A percentile compares a stretch with the other conserved stretches of the same genome.
Conservation (phyloP, 805 yeast genomes). For the Hanseniaspora lindneri region DNA sequence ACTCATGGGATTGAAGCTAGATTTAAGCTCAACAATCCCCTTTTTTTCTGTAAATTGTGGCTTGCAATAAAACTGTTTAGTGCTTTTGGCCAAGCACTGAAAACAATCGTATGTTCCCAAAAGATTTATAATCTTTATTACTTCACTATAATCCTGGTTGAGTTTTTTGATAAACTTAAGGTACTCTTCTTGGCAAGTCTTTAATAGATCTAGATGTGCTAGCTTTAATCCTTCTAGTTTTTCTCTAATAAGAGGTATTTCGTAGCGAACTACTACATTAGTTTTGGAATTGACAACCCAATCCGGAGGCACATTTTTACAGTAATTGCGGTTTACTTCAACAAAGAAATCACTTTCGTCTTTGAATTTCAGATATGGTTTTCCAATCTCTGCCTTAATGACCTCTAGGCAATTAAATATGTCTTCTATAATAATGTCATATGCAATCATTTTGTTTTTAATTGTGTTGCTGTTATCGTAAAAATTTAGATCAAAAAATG, state of each 20-base stretch:
- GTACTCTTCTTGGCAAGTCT: constrained; percentile 25
- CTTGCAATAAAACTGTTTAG: constrained; percentile 35
- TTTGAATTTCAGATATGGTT: constrained; percentile 49
- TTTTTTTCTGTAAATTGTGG: constrained; percentile 39
- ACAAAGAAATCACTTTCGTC: constrained; percentile 60
- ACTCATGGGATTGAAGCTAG: constrained; percentile 58
- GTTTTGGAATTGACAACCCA: constrained; percentile 74
- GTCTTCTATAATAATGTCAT: constrained; percentile 35
- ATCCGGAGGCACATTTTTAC: constrained; percentile 48
- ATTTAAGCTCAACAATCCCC: constrained; percentile 37
- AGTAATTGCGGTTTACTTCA: constrained; percentile 55
- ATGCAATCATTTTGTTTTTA: constrained; percentile 28
- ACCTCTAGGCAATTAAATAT: constrained; percentile 43
- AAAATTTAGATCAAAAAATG: constrained; percentile 32
- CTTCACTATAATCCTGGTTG: constrained; percentile 28
- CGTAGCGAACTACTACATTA: constrained; percentile 54
- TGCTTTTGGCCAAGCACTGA: constrained; percentile 47
- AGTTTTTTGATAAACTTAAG: constrained; percentile 31
- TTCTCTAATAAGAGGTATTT: constrained; percentile 46
- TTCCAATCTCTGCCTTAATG: constrained; percentile 37
- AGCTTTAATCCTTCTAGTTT: constrained; percentile 47
- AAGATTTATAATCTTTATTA: constrained; percentile 36
- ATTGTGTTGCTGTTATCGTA: constrained; percentile 35
- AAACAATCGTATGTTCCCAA: constrained; percentile 56
- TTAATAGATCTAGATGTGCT: constrained; percentile 40